Base-by-base conservation (phyloP, 2,329 filamentous ascomycete genomes). In the Aspergillus fructus region DNA sequence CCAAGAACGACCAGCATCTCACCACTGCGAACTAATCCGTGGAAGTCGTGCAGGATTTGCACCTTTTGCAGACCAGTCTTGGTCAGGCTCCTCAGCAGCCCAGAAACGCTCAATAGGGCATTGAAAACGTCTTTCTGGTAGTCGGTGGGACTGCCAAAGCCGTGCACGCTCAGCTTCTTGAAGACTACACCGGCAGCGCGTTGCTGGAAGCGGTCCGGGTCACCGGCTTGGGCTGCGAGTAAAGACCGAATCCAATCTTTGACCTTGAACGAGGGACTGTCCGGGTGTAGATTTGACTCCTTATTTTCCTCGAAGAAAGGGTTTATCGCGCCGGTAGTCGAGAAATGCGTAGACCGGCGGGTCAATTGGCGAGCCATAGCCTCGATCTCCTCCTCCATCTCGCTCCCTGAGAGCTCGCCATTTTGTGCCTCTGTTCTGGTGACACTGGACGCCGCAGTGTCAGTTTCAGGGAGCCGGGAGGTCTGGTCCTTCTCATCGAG, bases 151-250 rank as follows among this genome's bases (percentile, higher is more conserved):
- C 81, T 82, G 43, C 87, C 87, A 64, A 82, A 90, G 39, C 88
- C 87, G 67, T 86, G 85, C 4, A 89, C 86, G 59, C 84, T 89
- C 56, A 91, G 76, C 66, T 89, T 82, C 71, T 84, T 82, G 75
- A 88, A 90, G 49, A 81, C 79, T 43, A 91, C 79, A 46, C 88
- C 87, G 0, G 84, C 81, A 13, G 82, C 84, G 64, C 87, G 82
- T 42, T 67, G 64, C 1, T 72, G 74, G 70, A 85, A 85, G 11
- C 74, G 69, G 61, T 79, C 77, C 51, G 83, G 85, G 55, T 83
- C 80, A 58, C 74, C 77, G 33, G 78, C 76, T 19, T 74, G 74
- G 24, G 78, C 69, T 6, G 75, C 74, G 24, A 81, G 68, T 49
- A 81, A 65, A 41, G 76, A 75, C 62, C 76, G 77, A 58, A 77